Percentiles rank a stretch among this genome's conserved stretches.
Conservation (phyloP, 805 yeast genomes). For the Zygotorulaspora sp. region DNA sequence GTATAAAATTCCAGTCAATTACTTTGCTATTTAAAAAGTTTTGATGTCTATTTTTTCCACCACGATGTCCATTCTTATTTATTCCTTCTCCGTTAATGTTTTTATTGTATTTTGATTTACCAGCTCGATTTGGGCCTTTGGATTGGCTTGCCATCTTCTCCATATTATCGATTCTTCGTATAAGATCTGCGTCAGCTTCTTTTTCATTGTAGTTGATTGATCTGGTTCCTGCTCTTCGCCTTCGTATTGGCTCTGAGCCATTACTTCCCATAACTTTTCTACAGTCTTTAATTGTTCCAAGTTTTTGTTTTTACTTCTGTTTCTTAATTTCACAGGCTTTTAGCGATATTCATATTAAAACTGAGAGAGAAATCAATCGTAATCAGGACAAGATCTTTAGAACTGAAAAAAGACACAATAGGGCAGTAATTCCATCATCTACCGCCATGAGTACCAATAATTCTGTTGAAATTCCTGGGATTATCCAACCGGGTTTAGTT, state of each 20-base stretch:
- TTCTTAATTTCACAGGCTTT: no score
- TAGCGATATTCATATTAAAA: no score
- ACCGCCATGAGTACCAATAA: slow-evolving; percentile 12
- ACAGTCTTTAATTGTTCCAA: neutral
- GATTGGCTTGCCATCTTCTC: slow-evolving; percentile 9
- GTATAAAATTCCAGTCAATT: slow-evolving; percentile 32
- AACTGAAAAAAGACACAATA: no score
- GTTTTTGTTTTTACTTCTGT: no score
- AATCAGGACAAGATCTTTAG: no score
- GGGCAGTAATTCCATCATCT: no score
- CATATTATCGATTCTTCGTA: slow-evolving; percentile 19
- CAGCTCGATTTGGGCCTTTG: neutral
- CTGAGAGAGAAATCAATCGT: no score
- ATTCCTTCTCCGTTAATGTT: slow-evolving; percentile 5
- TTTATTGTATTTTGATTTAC: slow-evolving; percentile 4
- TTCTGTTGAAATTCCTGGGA: slow-evolving; percentile 84
- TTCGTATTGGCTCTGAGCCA: slow-evolving; percentile 6
- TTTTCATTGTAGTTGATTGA: slow-evolving; percentile 29
- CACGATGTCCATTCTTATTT: slow-evolving; percentile 1
- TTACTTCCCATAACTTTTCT: slow-evolving; percentile 6
- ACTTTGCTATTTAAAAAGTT: slow-evolving; percentile 24
- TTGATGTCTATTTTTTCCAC: slow-evolving; percentile 19
- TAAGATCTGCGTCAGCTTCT: slow-evolving; percentile 27
- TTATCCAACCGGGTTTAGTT: slow-evolving; percentile 65
- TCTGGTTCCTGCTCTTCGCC: slow-evolving; percentile 21